phyloP scores from a whole-genome alignment of 2,329 filamentous ascomycete genomes.

The Penicillium sp. region DNA sequence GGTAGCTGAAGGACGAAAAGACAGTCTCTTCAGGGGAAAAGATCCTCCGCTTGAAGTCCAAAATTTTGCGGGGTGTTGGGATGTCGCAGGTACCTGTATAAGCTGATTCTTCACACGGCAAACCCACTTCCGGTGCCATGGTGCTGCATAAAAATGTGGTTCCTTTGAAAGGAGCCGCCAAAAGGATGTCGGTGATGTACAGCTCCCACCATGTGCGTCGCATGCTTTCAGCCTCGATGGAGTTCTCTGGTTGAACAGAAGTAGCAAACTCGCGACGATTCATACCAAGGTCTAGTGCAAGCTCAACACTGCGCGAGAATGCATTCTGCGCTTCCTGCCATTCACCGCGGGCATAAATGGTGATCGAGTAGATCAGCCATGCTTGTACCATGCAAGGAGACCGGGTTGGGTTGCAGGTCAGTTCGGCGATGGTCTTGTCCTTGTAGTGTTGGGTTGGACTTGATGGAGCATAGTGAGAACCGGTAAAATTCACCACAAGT shows the following conservation, averaged over 20 bases:
- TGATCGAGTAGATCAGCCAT: conserved; percentile 41
- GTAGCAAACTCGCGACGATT: conserved; percentile 66
- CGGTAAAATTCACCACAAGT: conserved; percentile 57
- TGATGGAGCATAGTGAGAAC: conserved; percentile 53
- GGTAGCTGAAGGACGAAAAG: conserved; percentile 84
- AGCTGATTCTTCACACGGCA: conserved; percentile 79
- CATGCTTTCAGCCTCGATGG: conserved; percentile 76
- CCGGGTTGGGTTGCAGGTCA: conserved; percentile 27
- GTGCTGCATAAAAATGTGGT: conserved; percentile 68
- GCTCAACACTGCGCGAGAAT: conserved; percentile 67
- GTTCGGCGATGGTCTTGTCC: conserved; percentile 31
- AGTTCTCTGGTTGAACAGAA: conserved; percentile 50
- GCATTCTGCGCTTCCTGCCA: conserved; percentile 35
- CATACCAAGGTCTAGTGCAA: conserved; percentile 76
- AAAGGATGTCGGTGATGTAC: conserved; percentile 76
- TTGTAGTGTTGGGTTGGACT: conserved; percentile 25
- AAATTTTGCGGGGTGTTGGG: conserved; percentile 62
- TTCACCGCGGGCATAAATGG: conserved; percentile 40
- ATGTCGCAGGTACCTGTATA: conserved; percentile 54
- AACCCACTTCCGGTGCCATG: conserved; percentile 66
- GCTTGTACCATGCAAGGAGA: conserved; percentile 44
- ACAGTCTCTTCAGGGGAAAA: conserved; percentile 67
- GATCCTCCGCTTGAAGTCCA: conserved; percentile 62
- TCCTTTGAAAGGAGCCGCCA: conserved; percentile 65
- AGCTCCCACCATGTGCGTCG: conserved; percentile 87